A percentile compares a stretch with the other conserved stretches of the same genome.
Evolutionary conservation across 352 stramenopile genomes (phyloP).

Genomic region (Pythium volutum): DNA sequence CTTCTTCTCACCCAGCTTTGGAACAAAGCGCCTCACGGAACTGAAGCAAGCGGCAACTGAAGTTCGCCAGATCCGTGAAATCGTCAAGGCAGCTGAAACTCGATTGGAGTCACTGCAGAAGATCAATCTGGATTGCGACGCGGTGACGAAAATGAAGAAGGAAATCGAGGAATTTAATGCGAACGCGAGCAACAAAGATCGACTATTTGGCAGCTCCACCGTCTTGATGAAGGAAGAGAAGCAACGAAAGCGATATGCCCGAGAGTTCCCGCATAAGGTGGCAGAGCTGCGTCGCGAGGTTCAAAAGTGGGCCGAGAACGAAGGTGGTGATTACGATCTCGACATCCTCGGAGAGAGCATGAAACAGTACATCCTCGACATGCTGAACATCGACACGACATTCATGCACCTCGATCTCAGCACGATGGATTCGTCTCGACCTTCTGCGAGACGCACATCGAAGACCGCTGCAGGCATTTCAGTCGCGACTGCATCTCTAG

Average conservation of each 20-base stretch:
- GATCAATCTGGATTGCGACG: constrained; percentile 74
- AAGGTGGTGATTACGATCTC: constrained; percentile 69
- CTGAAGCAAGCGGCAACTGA: constrained; percentile 47
- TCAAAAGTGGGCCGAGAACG: constrained; percentile 68
- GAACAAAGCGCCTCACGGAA: constrained; percentile 33
- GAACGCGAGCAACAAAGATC: constrained; percentile 66
- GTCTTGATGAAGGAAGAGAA: constrained; percentile 72
- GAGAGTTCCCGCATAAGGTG: constrained; percentile 59
- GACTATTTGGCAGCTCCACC: constrained; percentile 74
- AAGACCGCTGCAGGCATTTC: constrained; percentile 15
- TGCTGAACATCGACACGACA: constrained; percentile 79
- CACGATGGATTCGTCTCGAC: constrained; percentile 33
- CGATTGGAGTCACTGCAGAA: constrained; percentile 69
- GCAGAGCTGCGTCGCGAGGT: constrained; percentile 59
- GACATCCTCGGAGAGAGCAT: constrained; percentile 68
- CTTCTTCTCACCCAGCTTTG: constrained; percentile 36
- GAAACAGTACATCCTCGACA: constrained; percentile 68
- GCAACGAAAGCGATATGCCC: constrained; percentile 69
- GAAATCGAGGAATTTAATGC: constrained; percentile 76
- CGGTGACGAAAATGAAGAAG: constrained; percentile 67
- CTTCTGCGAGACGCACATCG: constrained; percentile 32
- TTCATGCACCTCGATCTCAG: constrained; percentile 83
- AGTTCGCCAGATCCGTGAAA: constrained; percentile 40
- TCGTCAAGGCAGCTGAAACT: constrained; percentile 48
- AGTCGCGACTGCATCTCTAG: neutral